Conservation (phyloP, 305 asterid species). For the Solanum hybrid region DNA sequence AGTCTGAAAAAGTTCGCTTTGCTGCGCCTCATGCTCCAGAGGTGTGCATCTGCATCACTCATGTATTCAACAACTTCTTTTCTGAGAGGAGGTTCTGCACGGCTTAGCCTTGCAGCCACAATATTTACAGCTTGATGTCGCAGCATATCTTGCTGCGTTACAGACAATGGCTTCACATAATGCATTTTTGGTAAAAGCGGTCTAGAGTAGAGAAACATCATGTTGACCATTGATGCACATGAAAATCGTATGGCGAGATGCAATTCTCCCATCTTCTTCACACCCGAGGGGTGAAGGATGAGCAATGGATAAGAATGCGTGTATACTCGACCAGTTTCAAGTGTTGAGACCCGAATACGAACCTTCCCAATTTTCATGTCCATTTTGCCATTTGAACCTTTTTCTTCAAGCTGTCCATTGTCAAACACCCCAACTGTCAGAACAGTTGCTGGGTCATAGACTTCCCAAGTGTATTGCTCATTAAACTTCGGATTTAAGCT, state of each 20-base stretch:
- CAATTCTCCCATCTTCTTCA: constrained; percentile 86
- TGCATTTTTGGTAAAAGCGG: constrained; percentile 91
- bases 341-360: constrained; percentile 73
- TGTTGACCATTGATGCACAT: constrained; percentile 47
- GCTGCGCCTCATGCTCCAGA: constrained; percentile 95
- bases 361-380: constrained; percentile 74
- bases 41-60: constrained; percentile 69
- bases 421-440: constrained; percentile 84
- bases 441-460: constrained; percentile 85
- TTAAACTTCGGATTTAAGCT: constrained; percentile 74
- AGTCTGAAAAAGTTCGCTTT: constrained; percentile 77
- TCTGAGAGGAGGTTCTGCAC: constrained; percentile 84
- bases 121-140: constrained; percentile 74
- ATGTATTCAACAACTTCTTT: constrained; percentile 78
- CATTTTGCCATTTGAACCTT: constrained; percentile 28
- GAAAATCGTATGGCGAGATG: constrained; percentile 83
- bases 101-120: constrained; percentile 65
- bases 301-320: constrained; percentile 76
- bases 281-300: constrained; percentile 74
- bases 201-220: constrained; percentile 60
- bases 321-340: constrained; percentile 72
- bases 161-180: constrained; percentile 53
- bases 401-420: constrained; percentile 40
- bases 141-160: constrained; percentile 51
- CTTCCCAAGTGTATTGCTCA: constrained; percentile 94